Conservation (phyloP, 371 early-diverging fungal genomes). For the Actinomucor elegans region DNA sequence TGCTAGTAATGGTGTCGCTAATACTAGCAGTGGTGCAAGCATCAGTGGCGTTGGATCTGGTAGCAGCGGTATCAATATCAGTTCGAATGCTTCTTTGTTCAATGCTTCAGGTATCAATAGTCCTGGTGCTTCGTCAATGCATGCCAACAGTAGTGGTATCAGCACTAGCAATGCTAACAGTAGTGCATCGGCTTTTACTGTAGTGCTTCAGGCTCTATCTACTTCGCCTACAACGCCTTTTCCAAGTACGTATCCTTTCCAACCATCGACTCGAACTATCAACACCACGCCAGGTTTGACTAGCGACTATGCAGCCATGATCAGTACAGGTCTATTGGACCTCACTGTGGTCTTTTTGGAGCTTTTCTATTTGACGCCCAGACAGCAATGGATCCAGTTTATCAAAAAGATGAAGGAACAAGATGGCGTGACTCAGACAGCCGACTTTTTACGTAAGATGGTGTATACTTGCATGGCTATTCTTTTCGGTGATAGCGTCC, state of each 20-base stretch:
- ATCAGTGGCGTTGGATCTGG: no score
- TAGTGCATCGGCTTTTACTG: constrained; percentile 2
- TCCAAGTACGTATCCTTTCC: constrained; percentile 43
- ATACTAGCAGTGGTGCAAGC: neutral
- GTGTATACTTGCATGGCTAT: constrained; percentile 53
- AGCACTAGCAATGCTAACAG: neutral
- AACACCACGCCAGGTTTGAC: constrained; percentile 12
- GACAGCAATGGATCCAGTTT: constrained; percentile 41
- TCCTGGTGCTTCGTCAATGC: neutral
- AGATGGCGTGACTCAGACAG: constrained; percentile 50
- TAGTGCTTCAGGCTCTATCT: constrained; percentile 42
- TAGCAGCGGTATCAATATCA: neutral
- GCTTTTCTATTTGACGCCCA: constrained; percentile 46
- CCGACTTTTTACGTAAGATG: constrained; percentile 53
- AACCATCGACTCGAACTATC: constrained; percentile 18
- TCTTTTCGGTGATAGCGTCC: constrained; percentile 44
- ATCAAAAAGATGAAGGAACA: constrained; percentile 31
- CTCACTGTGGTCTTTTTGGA: constrained; percentile 49
- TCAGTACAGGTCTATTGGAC: constrained; percentile 50
- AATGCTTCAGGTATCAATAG: neutral
- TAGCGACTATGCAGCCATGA: constrained; percentile 30
- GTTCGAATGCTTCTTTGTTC: neutral
- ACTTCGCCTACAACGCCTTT: constrained; percentile 43
- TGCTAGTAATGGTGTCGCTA: neutral
- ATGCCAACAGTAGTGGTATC: neutral